Conservation (phyloP, 805 yeast species). For the Hanseniaspora guilliermondii region DNA sequence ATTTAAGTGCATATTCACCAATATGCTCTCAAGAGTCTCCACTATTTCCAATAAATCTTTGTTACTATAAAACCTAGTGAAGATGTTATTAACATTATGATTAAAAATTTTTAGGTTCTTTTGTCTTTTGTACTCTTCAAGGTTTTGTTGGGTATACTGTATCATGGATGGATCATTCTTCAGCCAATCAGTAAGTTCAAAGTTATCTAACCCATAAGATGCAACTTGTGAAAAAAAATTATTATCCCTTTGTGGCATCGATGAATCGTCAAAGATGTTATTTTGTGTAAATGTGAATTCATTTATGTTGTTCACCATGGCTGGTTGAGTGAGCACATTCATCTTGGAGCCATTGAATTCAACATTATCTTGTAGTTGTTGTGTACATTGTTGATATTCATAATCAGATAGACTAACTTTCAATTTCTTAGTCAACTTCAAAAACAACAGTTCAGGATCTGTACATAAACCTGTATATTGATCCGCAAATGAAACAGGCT, state of each 20-base stretch:
- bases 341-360: not conserved
- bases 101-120: constrained; percentile 8
- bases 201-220: not conserved
- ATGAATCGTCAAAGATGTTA: not conserved
- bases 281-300: constrained; percentile 16
- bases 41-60: constrained; percentile 23
- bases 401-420: constrained; percentile 43
- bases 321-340: not conserved
- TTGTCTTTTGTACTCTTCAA: not conserved
- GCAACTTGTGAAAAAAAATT: constrained; percentile 5
- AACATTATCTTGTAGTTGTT: constrained; percentile 12
- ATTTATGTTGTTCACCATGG: constrained; percentile 21
- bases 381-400: constrained; percentile 27
- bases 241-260: not conserved
- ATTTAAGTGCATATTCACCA: constrained; percentile 19
- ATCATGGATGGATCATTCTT: constrained; percentile 17
- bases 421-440: constrained; percentile 39
- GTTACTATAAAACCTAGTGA: constrained; percentile 24
- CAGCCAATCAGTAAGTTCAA: constrained; percentile 3
- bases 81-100: constrained; percentile 11
- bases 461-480: constrained; percentile 37
- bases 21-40: constrained; percentile 25
- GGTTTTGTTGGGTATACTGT: constrained; percentile 12
- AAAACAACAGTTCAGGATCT: constrained; percentile 41
- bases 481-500: constrained; percentile 32